Conservation (phyloP, 1,284 basidiomycete species). For the Grifola frondosa region DNA sequence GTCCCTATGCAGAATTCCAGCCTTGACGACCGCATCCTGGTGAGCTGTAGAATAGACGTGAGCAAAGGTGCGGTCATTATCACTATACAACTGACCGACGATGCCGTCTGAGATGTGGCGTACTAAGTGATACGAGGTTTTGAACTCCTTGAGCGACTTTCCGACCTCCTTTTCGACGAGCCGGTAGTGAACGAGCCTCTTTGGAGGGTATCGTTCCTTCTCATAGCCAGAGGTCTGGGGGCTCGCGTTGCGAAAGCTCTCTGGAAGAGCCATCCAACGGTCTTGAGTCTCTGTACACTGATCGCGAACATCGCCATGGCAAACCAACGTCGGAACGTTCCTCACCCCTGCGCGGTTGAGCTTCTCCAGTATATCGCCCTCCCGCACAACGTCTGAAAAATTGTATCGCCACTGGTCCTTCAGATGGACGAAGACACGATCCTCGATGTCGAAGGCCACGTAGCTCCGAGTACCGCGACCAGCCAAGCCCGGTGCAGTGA, state of each 20-base stretch:
- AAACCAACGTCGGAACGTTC: conserved; percentile 8
- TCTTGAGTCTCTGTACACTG: background rate
- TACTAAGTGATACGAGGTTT: too few relatives aligned
- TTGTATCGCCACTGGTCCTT: conserved; percentile 9
- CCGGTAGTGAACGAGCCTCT: conserved; percentile 9
- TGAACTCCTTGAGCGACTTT: conserved; percentile 1
- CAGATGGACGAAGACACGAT: conserved; percentile 6
- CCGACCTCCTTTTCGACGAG: conserved; percentile 9
- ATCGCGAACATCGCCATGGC: conserved; percentile 4
- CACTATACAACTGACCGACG: background rate
- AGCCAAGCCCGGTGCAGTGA: background rate
- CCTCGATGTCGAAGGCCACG: conserved; percentile 4
- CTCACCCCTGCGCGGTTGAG: conserved; percentile 4
- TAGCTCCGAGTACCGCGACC: conserved; percentile 3
- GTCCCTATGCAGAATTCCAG: conserved; percentile 7
- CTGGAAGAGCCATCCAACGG: too few relatives aligned
- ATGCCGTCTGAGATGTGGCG: background rate
- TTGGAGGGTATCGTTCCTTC: background rate
- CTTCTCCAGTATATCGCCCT: background rate
- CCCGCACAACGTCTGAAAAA: background rate
- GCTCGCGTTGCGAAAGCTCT: too few relatives aligned
- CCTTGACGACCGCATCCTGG: background rate
- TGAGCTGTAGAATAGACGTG: conserved; percentile 7
- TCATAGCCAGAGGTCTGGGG: too few relatives aligned
- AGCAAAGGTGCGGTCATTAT: too few relatives aligned